Evolutionary conservation across 2,329 filamentous ascomycete genomes (phyloP).

Genomic region (Furcasterigmium furcatum): DNA sequence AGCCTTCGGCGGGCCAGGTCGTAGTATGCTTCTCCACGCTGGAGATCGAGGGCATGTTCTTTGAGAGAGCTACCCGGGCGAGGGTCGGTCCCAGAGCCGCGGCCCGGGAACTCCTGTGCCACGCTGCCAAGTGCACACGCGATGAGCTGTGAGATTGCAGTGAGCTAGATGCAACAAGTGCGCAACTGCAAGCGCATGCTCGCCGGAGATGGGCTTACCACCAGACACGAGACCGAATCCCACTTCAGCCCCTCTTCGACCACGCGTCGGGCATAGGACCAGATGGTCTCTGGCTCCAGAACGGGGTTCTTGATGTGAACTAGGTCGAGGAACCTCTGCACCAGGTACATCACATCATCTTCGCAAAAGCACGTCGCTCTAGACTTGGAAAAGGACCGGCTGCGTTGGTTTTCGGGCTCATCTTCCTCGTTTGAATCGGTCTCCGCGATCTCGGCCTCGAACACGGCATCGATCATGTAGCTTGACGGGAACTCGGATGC

Average conservation of each 20-base stretch:
- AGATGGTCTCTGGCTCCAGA: background rate
- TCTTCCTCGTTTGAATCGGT: background rate
- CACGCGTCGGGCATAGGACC: slow-evolving; percentile 1
- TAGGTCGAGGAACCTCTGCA: background rate
- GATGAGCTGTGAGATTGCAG: slow-evolving; percentile 17
- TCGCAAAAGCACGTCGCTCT: background rate
- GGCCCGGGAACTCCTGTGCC: slow-evolving; percentile 14
- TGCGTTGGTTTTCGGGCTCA: background rate
- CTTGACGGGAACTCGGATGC: background rate
- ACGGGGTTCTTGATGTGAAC: slow-evolving; percentile 2
- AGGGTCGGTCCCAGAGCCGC: too few relatives aligned
- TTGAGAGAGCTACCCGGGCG: background rate
- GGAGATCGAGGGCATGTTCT: slow-evolving; percentile 9
- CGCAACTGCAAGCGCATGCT: too few relatives aligned
- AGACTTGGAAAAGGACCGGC: background rate
- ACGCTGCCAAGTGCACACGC: slow-evolving; percentile 25
- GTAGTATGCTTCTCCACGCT: slow-evolving; percentile 17
- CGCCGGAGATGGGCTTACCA: too few relatives aligned
- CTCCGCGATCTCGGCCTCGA: background rate
- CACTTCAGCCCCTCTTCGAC: slow-evolving; percentile 10
- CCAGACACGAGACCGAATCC: slow-evolving; percentile 22
- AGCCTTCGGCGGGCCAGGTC: slow-evolving; percentile 19
- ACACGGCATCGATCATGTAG: slow-evolving; percentile 1
- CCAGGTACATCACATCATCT: background rate
- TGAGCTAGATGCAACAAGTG: too few relatives aligned